Conservation (phyloP, 345 rosid genomes). For the Psidium friedrichsthalianum region DNA sequence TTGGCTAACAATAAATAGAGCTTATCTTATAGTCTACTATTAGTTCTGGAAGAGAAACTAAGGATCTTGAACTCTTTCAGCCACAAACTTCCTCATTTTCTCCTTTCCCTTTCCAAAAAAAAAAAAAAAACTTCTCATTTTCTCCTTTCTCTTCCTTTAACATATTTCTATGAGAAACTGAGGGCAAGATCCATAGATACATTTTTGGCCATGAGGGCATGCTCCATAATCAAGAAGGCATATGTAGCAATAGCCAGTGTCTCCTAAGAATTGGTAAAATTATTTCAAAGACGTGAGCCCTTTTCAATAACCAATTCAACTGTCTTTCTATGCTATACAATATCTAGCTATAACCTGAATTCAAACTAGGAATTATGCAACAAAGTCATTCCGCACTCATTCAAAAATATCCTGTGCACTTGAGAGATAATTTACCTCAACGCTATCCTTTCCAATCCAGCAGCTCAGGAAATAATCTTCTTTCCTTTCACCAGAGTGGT, state of each 20-base stretch:
- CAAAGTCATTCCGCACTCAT: neutral
- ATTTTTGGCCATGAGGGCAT: neutral
- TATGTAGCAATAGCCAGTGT: neutral
- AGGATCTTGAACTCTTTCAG: neutral
- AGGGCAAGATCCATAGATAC: neutral
- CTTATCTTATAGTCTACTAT: neutral
- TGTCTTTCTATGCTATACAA: neutral
- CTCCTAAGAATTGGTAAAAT: neutral
- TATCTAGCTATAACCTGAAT: neutral
- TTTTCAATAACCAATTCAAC: neutral
- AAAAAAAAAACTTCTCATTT: neutral
- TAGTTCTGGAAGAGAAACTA: neutral
- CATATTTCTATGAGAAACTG: neutral
- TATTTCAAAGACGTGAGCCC: neutral
- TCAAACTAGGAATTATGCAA: neutral
- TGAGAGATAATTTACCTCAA: conserved; percentile 43
- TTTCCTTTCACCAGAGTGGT: conserved; percentile 87
- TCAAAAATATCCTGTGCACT: neutral
- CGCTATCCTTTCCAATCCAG: conserved; percentile 88
- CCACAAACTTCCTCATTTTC: neutral
- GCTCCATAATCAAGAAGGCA: neutral
- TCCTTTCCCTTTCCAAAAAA: neutral
- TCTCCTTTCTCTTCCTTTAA: neutral
- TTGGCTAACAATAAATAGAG: neutral
- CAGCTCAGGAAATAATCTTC: conserved; percentile 80